phyloP scores from a whole-genome alignment of 2,329 filamentous ascomycete species.

The Mycosphaerella sp. region DNA sequence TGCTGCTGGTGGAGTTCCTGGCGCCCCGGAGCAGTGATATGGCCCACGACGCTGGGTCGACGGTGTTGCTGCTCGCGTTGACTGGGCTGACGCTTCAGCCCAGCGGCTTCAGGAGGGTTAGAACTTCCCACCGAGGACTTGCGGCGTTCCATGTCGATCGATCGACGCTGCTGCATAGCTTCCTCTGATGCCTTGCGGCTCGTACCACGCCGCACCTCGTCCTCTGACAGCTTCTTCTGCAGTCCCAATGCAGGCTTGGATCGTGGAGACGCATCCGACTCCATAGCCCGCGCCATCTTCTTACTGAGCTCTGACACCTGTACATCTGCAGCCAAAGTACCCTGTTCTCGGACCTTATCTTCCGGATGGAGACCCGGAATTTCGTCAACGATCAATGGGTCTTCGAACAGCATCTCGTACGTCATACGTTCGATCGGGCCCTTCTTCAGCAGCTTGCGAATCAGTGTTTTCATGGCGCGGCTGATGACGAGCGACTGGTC shows the following conservation, averaged over 20 bases:
- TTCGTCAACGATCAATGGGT: slow-evolving; percentile 38
- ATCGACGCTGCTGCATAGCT: slow-evolving; percentile 17
- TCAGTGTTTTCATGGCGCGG: slow-evolving; percentile 70
- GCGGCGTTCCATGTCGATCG: slow-evolving; percentile 23
- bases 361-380: slow-evolving; percentile 31
- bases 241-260: slow-evolving; percentile 13
- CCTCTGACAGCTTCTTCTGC: slow-evolving; percentile 20
- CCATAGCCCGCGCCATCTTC: slow-evolving; percentile 29
- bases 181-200: slow-evolving; percentile 26
- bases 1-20: slow-evolving; percentile 30
- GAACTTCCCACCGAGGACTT: slow-evolving; percentile 23
- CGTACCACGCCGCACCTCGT: slow-evolving; percentile 17
- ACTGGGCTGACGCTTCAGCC: slow-evolving; percentile 32
- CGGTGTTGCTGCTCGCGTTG: slow-evolving; percentile 39
- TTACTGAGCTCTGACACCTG: slow-evolving; percentile 30
- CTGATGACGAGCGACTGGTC: slow-evolving; percentile 49
- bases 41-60: slow-evolving; percentile 40
- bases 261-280: slow-evolving; percentile 20
- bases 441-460: slow-evolving; percentile 73
- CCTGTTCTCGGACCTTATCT: slow-evolving; percentile 28
- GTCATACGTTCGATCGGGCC: slow-evolving; percentile 78
- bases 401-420: slow-evolving; percentile 78
- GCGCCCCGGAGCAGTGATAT: slow-evolving; percentile 42
- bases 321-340: slow-evolving; percentile 16
- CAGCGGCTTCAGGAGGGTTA: slow-evolving; percentile 14